Evolutionary conservation across 2,329 filamentous ascomycete species (phyloP), one percentile per base, ranked within the genome.

Genomic region (Venturia carpophila): DNA sequence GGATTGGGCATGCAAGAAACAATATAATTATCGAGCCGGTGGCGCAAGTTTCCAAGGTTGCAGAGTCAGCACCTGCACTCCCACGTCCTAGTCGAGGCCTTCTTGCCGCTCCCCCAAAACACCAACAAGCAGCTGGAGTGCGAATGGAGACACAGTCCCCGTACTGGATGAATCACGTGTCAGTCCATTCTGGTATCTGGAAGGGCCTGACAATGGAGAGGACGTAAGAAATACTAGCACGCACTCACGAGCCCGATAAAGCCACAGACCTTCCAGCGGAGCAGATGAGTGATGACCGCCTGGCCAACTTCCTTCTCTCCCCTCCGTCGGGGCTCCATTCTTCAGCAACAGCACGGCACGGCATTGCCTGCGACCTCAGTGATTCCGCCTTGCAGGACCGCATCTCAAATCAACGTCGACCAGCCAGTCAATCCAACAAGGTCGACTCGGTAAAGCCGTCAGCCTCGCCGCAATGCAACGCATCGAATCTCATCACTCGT

Each of bases 291-390:
- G n/a, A n/a, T 21, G 45, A 21, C 45, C 45, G 7, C 39, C 39
- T 41, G 39, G 39, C 9, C 39, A 41, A 41, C 15, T 4, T 13
- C 24, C 24, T 56, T 58, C 47, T 27, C 37, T 37, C 52, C 52
- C n/a, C 1, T 4, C 52, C 37, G 17, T 37, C 52, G 52, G 52
- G 30, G 17, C 52, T 34, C n/a, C 4, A n/a, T 37, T 58, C 27
- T 37, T 58, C 52, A 58, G 15, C 52, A 58, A 58, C 52, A 27
- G 52, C 52, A 58, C 52, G 52, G 52, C 52, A 58, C 52, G 30
- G 30, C 30, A 37, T n/a, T 58, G 15, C 15, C 17, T 9, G 30
- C 52, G 27, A 37, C 15, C 19, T 37, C 19, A n/a, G 34, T 56
- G 27, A 5, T 56, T 56, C 49, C 24, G 49, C 17, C 49, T 55